Evolutionary conservation across 2,329 filamentous ascomycete species (phyloP).

Genomic region (Colletotrichum kahawae): DNA sequence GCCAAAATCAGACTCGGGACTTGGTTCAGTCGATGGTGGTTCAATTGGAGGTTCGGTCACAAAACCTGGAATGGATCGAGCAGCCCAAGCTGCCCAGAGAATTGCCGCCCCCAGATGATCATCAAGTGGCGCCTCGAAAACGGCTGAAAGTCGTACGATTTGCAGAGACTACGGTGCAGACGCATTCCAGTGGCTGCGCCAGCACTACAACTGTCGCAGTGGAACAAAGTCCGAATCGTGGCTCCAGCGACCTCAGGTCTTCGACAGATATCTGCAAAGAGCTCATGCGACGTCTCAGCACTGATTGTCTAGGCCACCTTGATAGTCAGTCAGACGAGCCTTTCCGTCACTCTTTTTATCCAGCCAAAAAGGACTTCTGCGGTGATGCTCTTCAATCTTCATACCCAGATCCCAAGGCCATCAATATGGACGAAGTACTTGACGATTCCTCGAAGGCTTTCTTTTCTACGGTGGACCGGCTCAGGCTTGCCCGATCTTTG

Average conservation of each 20-base stretch:
- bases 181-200: too few species aligned
- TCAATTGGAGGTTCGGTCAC: constrained; percentile 1
- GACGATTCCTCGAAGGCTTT: not conserved
- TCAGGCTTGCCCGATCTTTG: not conserved
- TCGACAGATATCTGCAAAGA: constrained; percentile 4
- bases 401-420: not conserved
- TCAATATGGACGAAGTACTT: not conserved
- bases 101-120: not conserved
- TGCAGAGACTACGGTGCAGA: not conserved
- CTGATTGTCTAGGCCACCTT: not conserved
- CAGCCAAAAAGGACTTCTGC: not conserved
- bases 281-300: not conserved
- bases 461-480: not conserved
- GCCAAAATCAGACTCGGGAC: not conserved
- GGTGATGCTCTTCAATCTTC: too few species aligned
- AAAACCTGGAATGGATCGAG: not conserved
- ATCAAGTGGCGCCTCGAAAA: not conserved
- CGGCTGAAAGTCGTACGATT: not conserved
- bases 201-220: not conserved
- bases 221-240: not conserved
- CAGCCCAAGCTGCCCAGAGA: not conserved
- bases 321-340: not conserved
- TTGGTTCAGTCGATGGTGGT: not conserved
- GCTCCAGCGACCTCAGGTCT: not conserved
- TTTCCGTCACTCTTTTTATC: constrained; percentile 4